Conservation (phyloP, 148 eudicot species). For the Amaranthus palmeri region DNA sequence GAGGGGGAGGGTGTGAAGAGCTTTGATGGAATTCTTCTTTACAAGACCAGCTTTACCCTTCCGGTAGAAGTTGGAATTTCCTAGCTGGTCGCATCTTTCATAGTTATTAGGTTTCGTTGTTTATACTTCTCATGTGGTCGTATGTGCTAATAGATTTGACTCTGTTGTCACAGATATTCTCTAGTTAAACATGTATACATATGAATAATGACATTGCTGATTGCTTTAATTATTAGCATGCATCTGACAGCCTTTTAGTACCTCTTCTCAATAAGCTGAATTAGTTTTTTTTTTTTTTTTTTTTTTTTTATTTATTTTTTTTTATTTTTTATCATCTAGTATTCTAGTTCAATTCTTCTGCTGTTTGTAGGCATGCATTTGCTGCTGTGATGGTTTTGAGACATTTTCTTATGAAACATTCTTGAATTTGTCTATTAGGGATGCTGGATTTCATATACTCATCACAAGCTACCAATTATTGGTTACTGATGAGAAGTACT, state of each 20-base stretch:
- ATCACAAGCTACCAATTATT: constrained; percentile 92
- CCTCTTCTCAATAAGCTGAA: no score
- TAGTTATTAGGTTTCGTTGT: no score
- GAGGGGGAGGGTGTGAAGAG: no score
- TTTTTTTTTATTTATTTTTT: no score
- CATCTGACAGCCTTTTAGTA: no score
- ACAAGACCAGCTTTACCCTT: no score
- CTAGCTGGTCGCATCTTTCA: no score
- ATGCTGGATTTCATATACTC: constrained; percentile 94
- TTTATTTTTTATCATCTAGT: no score
- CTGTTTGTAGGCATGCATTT: constrained; percentile 4
- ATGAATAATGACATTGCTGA: neutral
- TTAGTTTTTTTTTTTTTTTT: no score
- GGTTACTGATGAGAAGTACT: constrained; percentile 90
- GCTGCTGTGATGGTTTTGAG: neutral
- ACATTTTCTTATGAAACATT: constrained; percentile 7
- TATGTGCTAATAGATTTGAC: neutral
- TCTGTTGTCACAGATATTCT: neutral
- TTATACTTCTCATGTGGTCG: neutral
- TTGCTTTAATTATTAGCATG: neutral
- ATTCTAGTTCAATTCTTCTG: neutral
- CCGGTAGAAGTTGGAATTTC: no score
- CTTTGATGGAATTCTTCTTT: no score
- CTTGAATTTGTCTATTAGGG: constrained; percentile 40
- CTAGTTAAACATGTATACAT: neutral